A percentile compares a stretch with the other conserved stretches of the same genome.
phyloP scores from a whole-genome alignment of 139 green algal genomes.

The Chlamydomonas sp. region DNA sequence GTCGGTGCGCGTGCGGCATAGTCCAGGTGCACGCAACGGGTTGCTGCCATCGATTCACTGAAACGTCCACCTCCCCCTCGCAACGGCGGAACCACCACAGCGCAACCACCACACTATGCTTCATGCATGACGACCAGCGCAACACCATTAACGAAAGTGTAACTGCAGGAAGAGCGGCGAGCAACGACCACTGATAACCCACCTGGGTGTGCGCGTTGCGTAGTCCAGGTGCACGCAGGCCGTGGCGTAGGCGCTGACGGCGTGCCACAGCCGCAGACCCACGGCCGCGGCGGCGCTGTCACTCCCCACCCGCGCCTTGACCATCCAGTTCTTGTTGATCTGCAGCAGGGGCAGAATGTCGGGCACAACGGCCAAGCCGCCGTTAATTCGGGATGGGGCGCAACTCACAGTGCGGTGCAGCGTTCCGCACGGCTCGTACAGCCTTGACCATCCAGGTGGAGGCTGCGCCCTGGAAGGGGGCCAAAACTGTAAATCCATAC shows the following conservation, averaged over 20 bases:
- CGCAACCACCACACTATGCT: not conserved
- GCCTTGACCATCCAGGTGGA: not conserved
- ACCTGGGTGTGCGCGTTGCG: not conserved
- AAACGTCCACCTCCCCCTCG: not conserved
- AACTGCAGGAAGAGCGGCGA: not conserved
- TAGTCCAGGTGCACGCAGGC: conserved; percentile 17
- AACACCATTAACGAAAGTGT: not conserved
- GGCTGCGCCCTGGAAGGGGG: no score
- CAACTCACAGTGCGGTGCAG: no score
- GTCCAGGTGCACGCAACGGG: not conserved
- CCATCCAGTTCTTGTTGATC: conserved; percentile 84
- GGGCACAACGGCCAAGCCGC: no score
- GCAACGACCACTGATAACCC: not conserved
- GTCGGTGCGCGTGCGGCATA: no score
- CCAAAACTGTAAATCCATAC: no score
- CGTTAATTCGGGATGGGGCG: no score
- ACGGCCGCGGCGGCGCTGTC: conserved; percentile 44
- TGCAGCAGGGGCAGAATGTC: conserved; percentile 27
- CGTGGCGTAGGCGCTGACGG: conserved; percentile 20
- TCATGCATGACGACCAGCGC: not conserved
- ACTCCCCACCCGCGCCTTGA: conserved; percentile 72
- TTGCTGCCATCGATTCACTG: not conserved
- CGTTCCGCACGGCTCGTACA: no score
- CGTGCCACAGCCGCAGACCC: conserved; percentile 30
- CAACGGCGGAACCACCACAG: not conserved